Evolutionary conservation across 257 asterid genomes (phyloP), one percentile per base, ranked within the genome.

Genomic region (Solanum virginianum): DNA sequence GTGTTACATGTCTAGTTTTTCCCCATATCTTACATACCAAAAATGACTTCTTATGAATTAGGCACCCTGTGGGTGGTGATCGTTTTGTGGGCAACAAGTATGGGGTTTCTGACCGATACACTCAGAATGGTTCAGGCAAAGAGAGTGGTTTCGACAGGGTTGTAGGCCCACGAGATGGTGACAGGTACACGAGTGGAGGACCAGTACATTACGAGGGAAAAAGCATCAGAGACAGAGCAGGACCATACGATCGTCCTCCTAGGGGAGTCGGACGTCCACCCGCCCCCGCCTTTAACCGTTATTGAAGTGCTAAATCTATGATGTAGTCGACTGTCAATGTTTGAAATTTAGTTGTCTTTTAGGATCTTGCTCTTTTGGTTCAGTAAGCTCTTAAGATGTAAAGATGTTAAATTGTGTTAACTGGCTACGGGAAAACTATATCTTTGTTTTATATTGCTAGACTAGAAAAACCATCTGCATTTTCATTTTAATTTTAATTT

Each of bases 191-290:
- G 60, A 92, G 88, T 20, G 94, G 94, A 55, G 93, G 91, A 41
- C 93, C 95, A 51, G 91, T 92, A 24, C 94, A 97, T 1, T 91
- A 92, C 5, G 99, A 94, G 68, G 98, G 94, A 81, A 89, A 95
- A 89, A 90, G 86, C 89, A 83, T 90, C 80, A 85, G 97, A 87
- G 97, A 92, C 47, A 90, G 95, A 90, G 90, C 93, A 15, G 94
- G 90, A 47, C 97, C 98, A 8, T 95, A 95, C 65, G 97, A 95
- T 86, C 97, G 95, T 36, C 94, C 98, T n/a, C 89, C 94, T 86
- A 90, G 96, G 87, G 94, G 93, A 79, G 98, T 93, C 8, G 97
- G 94, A 9, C 91, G 94, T 3, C 94, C 95, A 36, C 95, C 93
- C 14, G 88, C 97, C 32, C 94, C 93, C 8, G 88, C 97, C 32